Base-by-base conservation (phyloP, 768 basidiomycete species). In the Porphyrellus cyaneotinctus region DNA sequence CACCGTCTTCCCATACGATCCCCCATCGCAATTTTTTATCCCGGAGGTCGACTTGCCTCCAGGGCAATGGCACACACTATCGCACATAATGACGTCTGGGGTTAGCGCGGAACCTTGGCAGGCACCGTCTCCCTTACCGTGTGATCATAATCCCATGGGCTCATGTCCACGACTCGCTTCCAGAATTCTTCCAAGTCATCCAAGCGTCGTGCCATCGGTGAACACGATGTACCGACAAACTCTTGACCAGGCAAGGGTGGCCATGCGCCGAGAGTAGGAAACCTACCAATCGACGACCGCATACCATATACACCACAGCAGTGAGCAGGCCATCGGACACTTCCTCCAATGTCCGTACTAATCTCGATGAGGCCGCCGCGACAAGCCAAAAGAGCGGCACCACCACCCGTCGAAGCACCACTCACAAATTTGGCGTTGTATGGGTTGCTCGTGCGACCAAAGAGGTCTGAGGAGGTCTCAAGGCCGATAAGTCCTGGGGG, bases 361-460 rank as follows among this genome's bases (percentile, higher is more conserved):
- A 80, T 67, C 43, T 78, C 79, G 51, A 81, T 62, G 18, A 72
- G 63, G 22, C 68, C 66, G 10, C 79, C 79, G 12, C 72, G 71
- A 32, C 67, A 62, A 0, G 79, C 79, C 4, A 81, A 60, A 18
- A 81, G 68, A 9, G 80, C 78, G 2, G 67, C 74, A 20, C 79
- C 80, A 7, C 80, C 80, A 24, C 80, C 80, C 0, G 77, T 77
- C 0, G 79, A 80, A 23, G 76, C 80, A 6, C 79, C 79, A 12
- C 72, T 70, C 1, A 60, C 64, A 47, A 69, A 73, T 8, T 70
- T 67, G 6, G 64, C 52, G 51, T 78, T 77, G 62, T 76, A 74
- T 0, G 80, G 80, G 59, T 81, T 81, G 14, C 64, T 65, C 6
- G 78, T 79, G 30, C 65, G 66, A 11, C 78, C 79, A 52, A 73